Conservation (phyloP, 257 asterid genomes). For the Scutellaria minor region DNA sequence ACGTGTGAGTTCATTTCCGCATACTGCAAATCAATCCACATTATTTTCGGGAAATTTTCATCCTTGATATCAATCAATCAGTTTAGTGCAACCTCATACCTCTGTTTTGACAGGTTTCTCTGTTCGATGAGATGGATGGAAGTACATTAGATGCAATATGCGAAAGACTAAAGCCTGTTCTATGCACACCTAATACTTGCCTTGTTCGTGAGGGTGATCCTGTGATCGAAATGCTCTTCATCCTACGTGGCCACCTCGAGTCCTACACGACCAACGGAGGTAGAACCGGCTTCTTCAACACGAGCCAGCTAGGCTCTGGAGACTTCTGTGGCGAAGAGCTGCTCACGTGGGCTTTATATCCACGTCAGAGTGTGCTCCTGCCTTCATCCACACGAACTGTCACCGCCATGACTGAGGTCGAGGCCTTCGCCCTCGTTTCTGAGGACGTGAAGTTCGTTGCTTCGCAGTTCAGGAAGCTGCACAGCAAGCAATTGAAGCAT, state of each 20-base stretch:
- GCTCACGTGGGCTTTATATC: conserved; percentile 68
- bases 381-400: conserved; percentile 76
- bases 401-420: conserved; percentile 63
- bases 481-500: conserved; percentile 70
- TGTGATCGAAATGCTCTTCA: conserved; percentile 71
- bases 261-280: conserved; percentile 77
- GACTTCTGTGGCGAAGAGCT: conserved; percentile 81
- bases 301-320: conserved; percentile 56
- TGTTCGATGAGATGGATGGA: conserved; percentile 70
- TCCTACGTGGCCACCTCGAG: conserved; percentile 67
- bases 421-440: conserved; percentile 61
- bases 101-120: conserved; percentile 49
- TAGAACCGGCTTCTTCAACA: conserved; percentile 65
- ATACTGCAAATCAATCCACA: no score
- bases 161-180: conserved; percentile 60
- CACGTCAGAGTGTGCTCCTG: conserved; percentile 61
- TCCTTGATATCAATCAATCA: no score
- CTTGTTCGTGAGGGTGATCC: conserved; percentile 74
- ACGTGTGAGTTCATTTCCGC: conserved; percentile 46
- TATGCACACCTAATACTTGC: conserved; percentile 54
- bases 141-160: conserved; percentile 70
- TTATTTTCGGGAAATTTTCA: no score
- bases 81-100: no score
- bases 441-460: conserved; percentile 69
- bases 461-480: conserved; percentile 65